Evolutionary conservation across 140 eudicot species (phyloP).

Genomic region (Stevia rebaudiana): DNA sequence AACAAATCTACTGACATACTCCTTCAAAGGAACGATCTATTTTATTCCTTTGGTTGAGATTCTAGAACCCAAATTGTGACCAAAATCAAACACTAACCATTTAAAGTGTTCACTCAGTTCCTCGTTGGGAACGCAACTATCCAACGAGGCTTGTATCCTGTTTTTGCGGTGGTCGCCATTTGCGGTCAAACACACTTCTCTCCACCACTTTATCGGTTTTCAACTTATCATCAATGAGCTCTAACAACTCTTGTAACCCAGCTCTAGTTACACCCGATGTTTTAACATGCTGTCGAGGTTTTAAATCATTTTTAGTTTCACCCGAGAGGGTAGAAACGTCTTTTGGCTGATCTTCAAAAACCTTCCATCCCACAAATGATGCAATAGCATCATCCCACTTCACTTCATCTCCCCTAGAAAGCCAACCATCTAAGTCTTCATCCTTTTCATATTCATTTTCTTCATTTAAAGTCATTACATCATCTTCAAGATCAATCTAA

Average conservation of each 20-base stretch:
- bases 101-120: no score
- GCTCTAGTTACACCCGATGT: conserved; percentile 81
- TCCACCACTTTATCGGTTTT: conserved; percentile 30
- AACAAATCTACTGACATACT: no score
- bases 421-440: conserved; percentile 56
- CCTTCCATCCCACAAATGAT: conserved; percentile 36
- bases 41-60: no score
- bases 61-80: no score
- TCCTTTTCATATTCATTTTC: conserved; percentile 19
- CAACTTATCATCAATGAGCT: conserved; percentile 58
- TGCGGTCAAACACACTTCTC: conserved; percentile 49
- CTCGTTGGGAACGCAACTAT: no score
- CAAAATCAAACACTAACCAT: no score
- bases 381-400: conserved; percentile 39
- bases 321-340: conserved; percentile 11
- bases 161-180: conserved; percentile 80
- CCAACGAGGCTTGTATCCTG: conserved; percentile 43
- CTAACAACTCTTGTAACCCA: conserved; percentile 77
- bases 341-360: conserved; percentile 24
- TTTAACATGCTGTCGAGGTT: conserved; percentile 43
- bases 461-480: conserved; percentile 23
- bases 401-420: conserved; percentile 43
- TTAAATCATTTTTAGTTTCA: conserved; percentile 1
- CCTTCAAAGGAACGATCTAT: no score
- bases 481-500: conserved; percentile 66